phyloP scores from a whole-genome alignment of 169 alveolate species.

The Plasmodium coatneyi region DNA sequence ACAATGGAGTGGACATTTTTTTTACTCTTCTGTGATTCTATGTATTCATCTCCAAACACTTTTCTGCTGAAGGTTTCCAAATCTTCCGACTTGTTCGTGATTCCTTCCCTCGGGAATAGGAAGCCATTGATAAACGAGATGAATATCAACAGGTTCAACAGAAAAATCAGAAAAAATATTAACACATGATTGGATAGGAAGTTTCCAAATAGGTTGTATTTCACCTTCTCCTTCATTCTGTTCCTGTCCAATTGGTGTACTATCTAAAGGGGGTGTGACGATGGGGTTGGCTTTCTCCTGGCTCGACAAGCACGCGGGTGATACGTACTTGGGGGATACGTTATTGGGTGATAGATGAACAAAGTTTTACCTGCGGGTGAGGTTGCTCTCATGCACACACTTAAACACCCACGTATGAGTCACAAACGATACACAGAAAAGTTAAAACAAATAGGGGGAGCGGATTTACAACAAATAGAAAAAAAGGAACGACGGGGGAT shows the following conservation, averaged over 20 bases:
- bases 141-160: conserved; percentile 24
- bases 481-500: neutral
- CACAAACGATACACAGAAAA: neutral
- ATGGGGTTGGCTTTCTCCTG: neutral
- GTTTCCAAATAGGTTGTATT: neutral
- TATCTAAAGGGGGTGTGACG: neutral
- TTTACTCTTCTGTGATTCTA: conserved; percentile 31
- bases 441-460: neutral
- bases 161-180: conserved; percentile 20
- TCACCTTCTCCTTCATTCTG: conserved; percentile 9
- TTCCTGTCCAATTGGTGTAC: neutral
- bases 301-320: neutral
- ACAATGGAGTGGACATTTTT: conserved; percentile 42
- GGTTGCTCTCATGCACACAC: neutral
- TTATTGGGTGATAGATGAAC: neutral
- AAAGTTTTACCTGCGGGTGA: neutral
- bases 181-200: conserved; percentile 27
- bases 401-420: neutral
- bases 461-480: neutral
- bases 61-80: conserved; percentile 47
- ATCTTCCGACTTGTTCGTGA: conserved; percentile 38
- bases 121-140: conserved; percentile 64
- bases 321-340: neutral
- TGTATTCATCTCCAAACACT: conserved; percentile 64
- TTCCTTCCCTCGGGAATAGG: conserved; percentile 42